Evolutionary conservation across 1,284 basidiomycete genomes (phyloP).

Genomic region (Boletus semigastroideus): DNA sequence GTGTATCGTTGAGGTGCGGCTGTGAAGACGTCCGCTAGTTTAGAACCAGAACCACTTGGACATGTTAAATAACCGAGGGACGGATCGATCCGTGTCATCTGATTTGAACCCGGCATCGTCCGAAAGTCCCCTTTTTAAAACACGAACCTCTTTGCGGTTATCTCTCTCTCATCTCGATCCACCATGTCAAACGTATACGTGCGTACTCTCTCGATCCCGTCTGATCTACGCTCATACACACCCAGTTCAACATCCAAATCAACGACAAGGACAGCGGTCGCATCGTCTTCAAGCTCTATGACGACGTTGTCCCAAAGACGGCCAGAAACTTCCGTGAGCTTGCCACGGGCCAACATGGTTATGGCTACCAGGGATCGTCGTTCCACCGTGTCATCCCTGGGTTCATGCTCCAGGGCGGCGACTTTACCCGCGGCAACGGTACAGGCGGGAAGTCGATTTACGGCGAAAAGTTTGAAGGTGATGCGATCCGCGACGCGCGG

Average conservation of each 20-base stretch:
- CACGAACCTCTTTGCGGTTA: not conserved
- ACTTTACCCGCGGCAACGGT: conserved; percentile 74
- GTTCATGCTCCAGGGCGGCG: conserved; percentile 69
- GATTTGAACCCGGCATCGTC: conserved; percentile 2
- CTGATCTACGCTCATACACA: not conserved
- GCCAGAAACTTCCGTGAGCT: conserved; percentile 90
- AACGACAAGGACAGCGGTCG: conserved; percentile 55
- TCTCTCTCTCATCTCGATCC: conserved; percentile 10
- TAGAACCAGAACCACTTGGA: too few relatives aligned
- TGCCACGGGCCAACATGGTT: conserved; percentile 73
- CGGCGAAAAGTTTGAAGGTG: conserved; percentile 73
- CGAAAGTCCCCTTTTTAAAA: not conserved
- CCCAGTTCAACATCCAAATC: conserved; percentile 79
- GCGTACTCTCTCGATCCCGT: conserved; percentile 13
- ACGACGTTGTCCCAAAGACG: conserved; percentile 70
- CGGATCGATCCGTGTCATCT: too few relatives aligned
- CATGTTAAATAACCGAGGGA: too few relatives aligned
- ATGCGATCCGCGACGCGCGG: not conserved
- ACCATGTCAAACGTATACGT: conserved; percentile 47
- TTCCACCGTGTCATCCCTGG: conserved; percentile 84
- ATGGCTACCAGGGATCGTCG: conserved; percentile 58
- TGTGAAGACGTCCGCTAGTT: not conserved
- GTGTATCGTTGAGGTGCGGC: conserved; percentile 15
- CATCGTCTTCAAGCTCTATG: conserved; percentile 85
- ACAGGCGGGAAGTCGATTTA: conserved; percentile 95